These are phyloP conservation scores for Chrysoporthe austroafricana DNA, from an alignment of 2,329 filamentous ascomycete genomes.

Conservation along the genomic window DNA sequence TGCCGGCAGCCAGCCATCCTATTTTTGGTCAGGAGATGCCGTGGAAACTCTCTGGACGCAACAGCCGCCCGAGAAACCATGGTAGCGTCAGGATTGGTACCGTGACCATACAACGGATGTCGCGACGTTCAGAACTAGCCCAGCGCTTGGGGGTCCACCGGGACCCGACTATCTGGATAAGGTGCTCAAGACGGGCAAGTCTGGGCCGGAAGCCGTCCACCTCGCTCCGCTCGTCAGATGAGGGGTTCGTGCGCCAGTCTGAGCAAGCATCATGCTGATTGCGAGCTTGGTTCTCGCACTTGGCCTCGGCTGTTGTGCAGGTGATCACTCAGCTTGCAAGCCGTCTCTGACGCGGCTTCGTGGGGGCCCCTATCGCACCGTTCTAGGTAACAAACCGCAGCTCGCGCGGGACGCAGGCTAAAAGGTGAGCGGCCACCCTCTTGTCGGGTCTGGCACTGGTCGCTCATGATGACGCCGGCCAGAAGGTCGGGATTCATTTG, in stretches of 20 bases:
- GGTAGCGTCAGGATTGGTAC: slow-evolving; percentile 12
- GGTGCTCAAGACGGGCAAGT: slow-evolving; percentile 20
- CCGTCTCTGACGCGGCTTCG: neutral
- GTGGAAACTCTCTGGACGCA: neutral
- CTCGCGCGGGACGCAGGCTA: neutral
- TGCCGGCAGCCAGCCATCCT: neutral
- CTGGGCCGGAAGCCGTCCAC: slow-evolving; percentile 1
- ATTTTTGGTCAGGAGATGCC: neutral
- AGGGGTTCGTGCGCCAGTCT: slow-evolving; percentile 5
- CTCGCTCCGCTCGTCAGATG: neutral
- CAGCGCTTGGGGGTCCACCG: slow-evolving; percentile 4
- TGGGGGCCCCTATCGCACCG: neutral
- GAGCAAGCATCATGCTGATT: neutral
- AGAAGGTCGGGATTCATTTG: slow-evolving; percentile 11
- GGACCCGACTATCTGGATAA: slow-evolving; percentile 25
- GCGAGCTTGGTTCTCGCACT: neutral
- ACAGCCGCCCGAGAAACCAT: neutral
- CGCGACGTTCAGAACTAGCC: slow-evolving; percentile 5
- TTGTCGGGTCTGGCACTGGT: neutral
- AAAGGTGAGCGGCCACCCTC: neutral
- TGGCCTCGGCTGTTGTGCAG: neutral
- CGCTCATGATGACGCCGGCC: slow-evolving; percentile 8
- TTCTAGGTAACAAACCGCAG: neutral
- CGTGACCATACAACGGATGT: slow-evolving; percentile 1
- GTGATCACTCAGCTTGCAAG: neutral